Evolutionary conservation across 2,329 filamentous ascomycete genomes (phyloP).

Genomic region (Colletotrichum neosansevieriae): DNA sequence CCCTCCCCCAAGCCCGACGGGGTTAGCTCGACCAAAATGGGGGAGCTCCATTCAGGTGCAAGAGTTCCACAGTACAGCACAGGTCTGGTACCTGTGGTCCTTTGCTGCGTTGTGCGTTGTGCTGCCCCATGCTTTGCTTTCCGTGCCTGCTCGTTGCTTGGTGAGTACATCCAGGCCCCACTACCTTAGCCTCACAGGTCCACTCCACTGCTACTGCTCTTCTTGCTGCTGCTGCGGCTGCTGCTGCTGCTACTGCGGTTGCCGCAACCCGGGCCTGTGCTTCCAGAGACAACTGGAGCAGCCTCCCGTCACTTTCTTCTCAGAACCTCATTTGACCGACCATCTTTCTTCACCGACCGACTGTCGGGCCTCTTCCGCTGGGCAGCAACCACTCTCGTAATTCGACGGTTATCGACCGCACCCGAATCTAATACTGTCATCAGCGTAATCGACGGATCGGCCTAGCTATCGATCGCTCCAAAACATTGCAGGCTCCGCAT

Average conservation of each 20-base stretch:
- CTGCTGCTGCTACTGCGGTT: slow-evolving; percentile 24
- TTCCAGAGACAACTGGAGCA: slow-evolving; percentile 38
- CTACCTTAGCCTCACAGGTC: slow-evolving; percentile 35
- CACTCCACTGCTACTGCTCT: slow-evolving; percentile 21
- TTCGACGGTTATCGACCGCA: slow-evolving; percentile 16
- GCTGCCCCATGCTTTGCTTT: slow-evolving; percentile 15
- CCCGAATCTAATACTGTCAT: neutral
- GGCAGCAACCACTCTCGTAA: slow-evolving; percentile 24
- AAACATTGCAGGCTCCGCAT: slow-evolving; percentile 15
- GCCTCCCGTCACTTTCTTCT: slow-evolving; percentile 38
- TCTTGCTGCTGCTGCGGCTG: slow-evolving; percentile 20
- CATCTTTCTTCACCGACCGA: slow-evolving; percentile 35
- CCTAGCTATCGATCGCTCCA: neutral
- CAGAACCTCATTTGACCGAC: slow-evolving; percentile 39
- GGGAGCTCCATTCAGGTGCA: slow-evolving; percentile 18
- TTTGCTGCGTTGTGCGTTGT: slow-evolving; percentile 4
- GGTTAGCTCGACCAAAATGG: slow-evolving; percentile 17
- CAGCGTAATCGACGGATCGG: slow-evolving; percentile 15
- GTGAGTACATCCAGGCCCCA: slow-evolving; percentile 19
- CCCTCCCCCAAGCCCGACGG: slow-evolving; percentile 6
- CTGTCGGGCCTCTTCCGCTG: slow-evolving; percentile 34
- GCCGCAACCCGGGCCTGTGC: slow-evolving; percentile 35
- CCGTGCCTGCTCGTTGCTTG: slow-evolving; percentile 33
- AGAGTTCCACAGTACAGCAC: slow-evolving; percentile 16
- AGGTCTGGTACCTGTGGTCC: slow-evolving; percentile 10